Conservation (phyloP, 768 basidiomycete species). For the Serendipita sp. region DNA sequence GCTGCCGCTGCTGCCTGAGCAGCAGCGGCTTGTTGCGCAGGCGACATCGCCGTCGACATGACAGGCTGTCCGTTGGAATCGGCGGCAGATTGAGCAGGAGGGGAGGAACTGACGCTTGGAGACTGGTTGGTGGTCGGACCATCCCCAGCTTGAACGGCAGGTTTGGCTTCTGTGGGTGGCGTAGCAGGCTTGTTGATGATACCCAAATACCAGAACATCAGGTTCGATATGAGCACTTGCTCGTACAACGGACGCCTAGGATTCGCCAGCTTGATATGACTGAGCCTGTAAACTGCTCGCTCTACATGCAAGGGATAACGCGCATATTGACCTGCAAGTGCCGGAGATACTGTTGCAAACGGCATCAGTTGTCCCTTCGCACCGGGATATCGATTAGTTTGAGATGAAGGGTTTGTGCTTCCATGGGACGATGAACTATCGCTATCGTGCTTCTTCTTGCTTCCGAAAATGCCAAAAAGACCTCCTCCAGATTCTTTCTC, state of each 20-base stretch:
- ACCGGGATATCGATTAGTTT: neutral
- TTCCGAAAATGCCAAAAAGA: constrained; percentile 84
- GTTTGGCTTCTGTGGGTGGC: constrained; percentile 11
- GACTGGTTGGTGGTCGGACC: constrained; percentile 17
- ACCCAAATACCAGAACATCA: constrained; percentile 99
- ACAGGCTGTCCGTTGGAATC: constrained; percentile 7
- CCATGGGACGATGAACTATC: constrained; percentile 24
- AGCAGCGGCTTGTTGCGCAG: constrained; percentile 16
- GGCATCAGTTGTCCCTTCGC: constrained; percentile 24
- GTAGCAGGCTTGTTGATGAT: constrained; percentile 85
- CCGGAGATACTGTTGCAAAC: constrained; percentile 37
- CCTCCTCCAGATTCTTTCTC: constrained; percentile 47
- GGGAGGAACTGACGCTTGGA: constrained; percentile 15
- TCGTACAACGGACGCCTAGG: constrained; percentile 92
- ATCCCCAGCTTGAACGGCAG: constrained; percentile 10
- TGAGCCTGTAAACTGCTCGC: constrained; percentile 89
- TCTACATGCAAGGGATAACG: constrained; percentile 98
- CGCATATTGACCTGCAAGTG: constrained; percentile 33
- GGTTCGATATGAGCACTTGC: constrained; percentile 81
- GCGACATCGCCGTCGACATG: constrained; percentile 9
- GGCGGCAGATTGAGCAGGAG: constrained; percentile 9
- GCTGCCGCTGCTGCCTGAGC: constrained; percentile 20
- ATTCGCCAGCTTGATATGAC: constrained; percentile 97
- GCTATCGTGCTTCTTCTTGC: constrained; percentile 77
- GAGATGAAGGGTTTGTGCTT: neutral